Conservation (phyloP, 129 eudicot species). For the Flaveria trinervia region DNA sequence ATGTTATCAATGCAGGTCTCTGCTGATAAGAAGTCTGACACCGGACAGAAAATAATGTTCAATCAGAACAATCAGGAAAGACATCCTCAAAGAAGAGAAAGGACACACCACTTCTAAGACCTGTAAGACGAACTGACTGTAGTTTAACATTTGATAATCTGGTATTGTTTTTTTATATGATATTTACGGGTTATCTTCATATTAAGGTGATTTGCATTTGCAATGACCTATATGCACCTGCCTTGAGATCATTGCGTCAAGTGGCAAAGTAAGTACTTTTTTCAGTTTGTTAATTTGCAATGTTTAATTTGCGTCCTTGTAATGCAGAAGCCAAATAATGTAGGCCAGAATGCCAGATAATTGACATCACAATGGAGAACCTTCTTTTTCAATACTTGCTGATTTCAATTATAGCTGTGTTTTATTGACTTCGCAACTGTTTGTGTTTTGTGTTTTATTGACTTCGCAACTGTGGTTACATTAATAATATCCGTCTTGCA, state of each 20-base stretch:
- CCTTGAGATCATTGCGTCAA: constrained; percentile 83
- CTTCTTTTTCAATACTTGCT: background rate
- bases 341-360: constrained; percentile 1
- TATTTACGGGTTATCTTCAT: constrained; percentile 25
- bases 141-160: constrained; percentile 10
- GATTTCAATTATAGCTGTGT: constrained; percentile 11
- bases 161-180: constrained; percentile 1
- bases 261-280: constrained; percentile 80
- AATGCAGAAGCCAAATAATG: constrained; percentile 5
- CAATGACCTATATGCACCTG: constrained; percentile 95
- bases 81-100: constrained; percentile 56
- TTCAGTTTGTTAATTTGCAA: background rate
- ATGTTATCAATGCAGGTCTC: constrained; percentile 72
- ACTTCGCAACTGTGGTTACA: constrained; percentile 10
- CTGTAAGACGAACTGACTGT: constrained; percentile 52
- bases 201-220: constrained; percentile 92
- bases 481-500: background rate
- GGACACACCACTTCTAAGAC: constrained; percentile 66
- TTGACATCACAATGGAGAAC: constrained; percentile 14
- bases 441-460: constrained; percentile 9
- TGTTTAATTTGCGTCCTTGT: background rate
- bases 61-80: constrained; percentile 44
- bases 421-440: background rate
- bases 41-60: constrained; percentile 49
- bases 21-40: constrained; percentile 61